A percentile compares a stretch with the other conserved stretches of the same genome.
phyloP scores from a whole-genome alignment of 2,329 filamentous ascomycete genomes.

The Hypoxylon sp. region DNA sequence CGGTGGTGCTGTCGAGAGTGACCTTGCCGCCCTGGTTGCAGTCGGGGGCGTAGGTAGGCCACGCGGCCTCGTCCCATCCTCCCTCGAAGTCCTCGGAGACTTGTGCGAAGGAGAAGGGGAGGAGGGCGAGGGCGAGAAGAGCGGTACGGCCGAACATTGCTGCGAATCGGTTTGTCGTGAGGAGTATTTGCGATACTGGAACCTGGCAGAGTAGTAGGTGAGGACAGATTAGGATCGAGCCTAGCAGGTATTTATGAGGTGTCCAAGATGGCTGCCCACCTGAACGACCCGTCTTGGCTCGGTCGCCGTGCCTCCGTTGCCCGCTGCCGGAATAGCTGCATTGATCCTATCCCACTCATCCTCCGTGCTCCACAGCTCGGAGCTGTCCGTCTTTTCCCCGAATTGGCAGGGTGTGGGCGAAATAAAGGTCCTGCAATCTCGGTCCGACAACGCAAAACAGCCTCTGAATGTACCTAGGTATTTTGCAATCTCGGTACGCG shows the following conservation, averaged over 20 bases:
- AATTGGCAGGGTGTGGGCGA: conserved; percentile 6
- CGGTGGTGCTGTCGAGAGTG: conserved; percentile 62
- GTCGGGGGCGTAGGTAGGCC: conserved; percentile 66
- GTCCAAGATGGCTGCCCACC: conserved; percentile 33
- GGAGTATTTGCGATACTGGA: no score
- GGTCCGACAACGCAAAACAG: conserved; percentile 5
- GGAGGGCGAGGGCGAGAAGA: conserved; percentile 55
- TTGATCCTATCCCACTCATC: conserved; percentile 16
- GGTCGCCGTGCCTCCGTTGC: conserved; percentile 33
- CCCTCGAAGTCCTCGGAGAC: conserved; percentile 64
- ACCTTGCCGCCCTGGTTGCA: conserved; percentile 67
- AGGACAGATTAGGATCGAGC: conserved; percentile 24
- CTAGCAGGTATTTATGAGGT: conserved; percentile 42
- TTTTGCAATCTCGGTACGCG: not conserved
- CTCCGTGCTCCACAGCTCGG: conserved; percentile 26
- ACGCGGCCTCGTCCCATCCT: conserved; percentile 64
- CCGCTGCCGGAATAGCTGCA: conserved; percentile 26
- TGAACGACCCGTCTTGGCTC: not conserved
- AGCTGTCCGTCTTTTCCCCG: conserved; percentile 8
- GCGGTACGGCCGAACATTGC: conserved; percentile 54
- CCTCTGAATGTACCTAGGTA: not conserved
- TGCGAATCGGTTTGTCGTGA: conserved; percentile 3
- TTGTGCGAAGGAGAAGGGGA: conserved; percentile 59
- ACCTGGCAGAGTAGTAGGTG: conserved; percentile 4
- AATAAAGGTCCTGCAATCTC: not conserved